Conservation (phyloP, 1,284 basidiomycete species). For the Schizophyllum amplum region DNA sequence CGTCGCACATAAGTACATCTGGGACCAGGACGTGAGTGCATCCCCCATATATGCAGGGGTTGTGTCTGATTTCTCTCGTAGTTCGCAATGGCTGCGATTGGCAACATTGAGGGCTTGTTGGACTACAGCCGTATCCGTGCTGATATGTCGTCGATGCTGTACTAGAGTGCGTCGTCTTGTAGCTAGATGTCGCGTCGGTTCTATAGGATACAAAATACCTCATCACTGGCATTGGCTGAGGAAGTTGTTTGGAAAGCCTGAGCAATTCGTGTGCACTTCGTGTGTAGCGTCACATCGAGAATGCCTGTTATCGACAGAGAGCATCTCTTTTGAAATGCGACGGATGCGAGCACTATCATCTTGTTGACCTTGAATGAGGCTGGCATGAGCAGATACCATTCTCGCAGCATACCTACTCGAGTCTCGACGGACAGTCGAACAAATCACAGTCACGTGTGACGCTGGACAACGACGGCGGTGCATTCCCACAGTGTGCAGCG, state of each 20-base stretch:
- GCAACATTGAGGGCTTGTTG: slow-evolving; percentile 81
- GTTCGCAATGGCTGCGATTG: slow-evolving; percentile 78
- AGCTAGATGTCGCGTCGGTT: not conserved
- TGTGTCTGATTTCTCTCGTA: slow-evolving; percentile 21
- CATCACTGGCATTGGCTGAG: not conserved
- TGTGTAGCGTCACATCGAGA: too few species aligned
- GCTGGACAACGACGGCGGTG: not conserved
- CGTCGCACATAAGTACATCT: slow-evolving; percentile 93
- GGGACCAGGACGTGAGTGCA: slow-evolving; percentile 87
- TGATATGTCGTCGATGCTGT: slow-evolving; percentile 74
- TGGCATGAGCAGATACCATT: too few species aligned
- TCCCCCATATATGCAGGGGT: not conserved
- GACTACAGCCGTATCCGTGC: slow-evolving; percentile 78
- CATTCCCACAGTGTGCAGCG: not conserved
- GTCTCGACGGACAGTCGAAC: too few species aligned
- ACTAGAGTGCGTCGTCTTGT: slow-evolving; percentile 25
- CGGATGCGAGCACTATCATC: too few species aligned
- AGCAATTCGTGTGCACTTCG: too few species aligned
- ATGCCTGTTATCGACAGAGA: too few species aligned
- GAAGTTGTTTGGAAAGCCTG: too few species aligned
- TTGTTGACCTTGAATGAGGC: too few species aligned
- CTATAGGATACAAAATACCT: not conserved
- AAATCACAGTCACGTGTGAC: not conserved
- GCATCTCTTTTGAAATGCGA: too few species aligned
- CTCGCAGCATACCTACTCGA: too few species aligned